Evolutionary conservation across 768 basidiomycete species (phyloP).

Genomic region (Pulveroboletus frians): DNA sequence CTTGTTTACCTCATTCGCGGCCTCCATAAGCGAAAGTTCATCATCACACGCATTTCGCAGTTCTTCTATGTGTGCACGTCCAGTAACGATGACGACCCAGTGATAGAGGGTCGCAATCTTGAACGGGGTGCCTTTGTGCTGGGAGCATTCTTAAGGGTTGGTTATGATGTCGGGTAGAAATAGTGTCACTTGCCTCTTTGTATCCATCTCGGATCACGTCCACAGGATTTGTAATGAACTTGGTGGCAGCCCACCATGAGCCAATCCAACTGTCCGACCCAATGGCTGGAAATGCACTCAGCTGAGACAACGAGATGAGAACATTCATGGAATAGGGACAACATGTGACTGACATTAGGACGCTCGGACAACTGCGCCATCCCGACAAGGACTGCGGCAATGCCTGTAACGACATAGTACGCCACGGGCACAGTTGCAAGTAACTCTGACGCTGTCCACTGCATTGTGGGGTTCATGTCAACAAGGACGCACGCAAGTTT

Average conservation of each 20-base stretch:
- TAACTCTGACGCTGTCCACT: neutral
- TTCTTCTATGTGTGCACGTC: conserved; percentile 33
- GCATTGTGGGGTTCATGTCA: neutral
- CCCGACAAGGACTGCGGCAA: neutral
- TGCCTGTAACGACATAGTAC: neutral
- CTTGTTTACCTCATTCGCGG: conserved; percentile 30
- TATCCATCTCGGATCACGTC: conserved; percentile 30
- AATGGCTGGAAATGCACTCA: conserved; percentile 26
- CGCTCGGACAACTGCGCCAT: neutral
- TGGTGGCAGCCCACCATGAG: conserved; percentile 24
- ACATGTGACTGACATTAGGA: neutral
- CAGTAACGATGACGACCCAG: conserved; percentile 38
- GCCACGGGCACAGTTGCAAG: neutral
- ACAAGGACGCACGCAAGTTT: neutral
- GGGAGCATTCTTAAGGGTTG: neutral
- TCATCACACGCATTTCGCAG: conserved; percentile 36
- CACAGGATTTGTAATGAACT: conserved; percentile 12
- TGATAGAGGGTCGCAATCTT: conserved; percentile 25
- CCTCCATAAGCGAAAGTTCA: conserved; percentile 31
- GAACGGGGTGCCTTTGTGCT: conserved; percentile 28
- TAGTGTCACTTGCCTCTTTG: conserved; percentile 16
- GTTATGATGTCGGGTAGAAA: neutral
- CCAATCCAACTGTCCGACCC: conserved; percentile 21
- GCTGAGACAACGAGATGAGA: conserved; percentile 8
- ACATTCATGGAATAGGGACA: neutral